Conservation (phyloP, 371 early-diverging fungal genomes). For the Mucor indicus region DNA sequence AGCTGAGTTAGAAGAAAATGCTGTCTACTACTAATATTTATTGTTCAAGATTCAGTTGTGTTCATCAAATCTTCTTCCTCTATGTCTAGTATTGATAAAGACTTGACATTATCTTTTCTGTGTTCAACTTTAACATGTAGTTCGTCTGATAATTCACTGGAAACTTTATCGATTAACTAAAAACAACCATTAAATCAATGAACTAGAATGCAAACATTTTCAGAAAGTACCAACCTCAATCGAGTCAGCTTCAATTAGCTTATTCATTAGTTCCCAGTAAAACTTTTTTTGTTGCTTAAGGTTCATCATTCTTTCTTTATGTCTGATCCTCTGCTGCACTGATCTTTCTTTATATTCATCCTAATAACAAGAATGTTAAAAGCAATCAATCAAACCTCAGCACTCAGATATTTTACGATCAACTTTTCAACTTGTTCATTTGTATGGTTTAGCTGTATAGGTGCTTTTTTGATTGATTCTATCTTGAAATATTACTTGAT, state of each 20-base stretch:
- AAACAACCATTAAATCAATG: not conserved
- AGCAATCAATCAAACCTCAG: too few species aligned
- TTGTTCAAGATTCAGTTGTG: not conserved
- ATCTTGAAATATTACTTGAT: not conserved
- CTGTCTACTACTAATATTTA: not conserved
- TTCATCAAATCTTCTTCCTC: conserved; percentile 19
- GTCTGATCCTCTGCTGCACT: conserved; percentile 24
- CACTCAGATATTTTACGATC: conserved; percentile 28
- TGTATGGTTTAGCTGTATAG: conserved; percentile 28
- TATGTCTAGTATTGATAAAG: conserved; percentile 30
- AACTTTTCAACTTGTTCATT: conserved; percentile 35
- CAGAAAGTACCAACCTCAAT: conserved; percentile 30
- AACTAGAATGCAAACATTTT: too few species aligned
- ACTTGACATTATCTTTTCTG: conserved; percentile 9
- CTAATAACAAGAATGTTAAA: conserved; percentile 4
- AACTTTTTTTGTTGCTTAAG: conserved; percentile 36
- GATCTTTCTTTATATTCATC: conserved; percentile 29
- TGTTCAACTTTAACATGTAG: conserved; percentile 28
- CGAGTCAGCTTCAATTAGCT: conserved; percentile 39
- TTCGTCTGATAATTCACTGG: conserved; percentile 12
- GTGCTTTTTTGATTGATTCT: conserved; percentile 41
- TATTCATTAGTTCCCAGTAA: conserved; percentile 38
- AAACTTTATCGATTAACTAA: conserved; percentile 22
- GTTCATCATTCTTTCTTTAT: conserved; percentile 31
- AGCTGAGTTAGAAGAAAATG: too few species aligned